Conservation (phyloP, 371 early-diverging fungal genomes). For the Batkoa obscura region DNA sequence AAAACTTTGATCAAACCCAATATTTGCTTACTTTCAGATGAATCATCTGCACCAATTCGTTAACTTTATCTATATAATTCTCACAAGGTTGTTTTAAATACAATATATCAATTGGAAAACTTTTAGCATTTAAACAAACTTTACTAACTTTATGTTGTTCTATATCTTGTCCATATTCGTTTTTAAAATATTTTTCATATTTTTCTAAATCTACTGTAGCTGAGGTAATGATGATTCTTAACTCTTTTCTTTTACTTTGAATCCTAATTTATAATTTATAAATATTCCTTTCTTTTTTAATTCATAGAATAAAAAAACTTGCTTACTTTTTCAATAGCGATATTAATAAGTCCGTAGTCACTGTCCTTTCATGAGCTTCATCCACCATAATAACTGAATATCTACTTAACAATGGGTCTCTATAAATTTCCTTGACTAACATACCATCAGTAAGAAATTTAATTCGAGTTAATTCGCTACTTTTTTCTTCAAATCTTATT, state of each 20-base stretch:
- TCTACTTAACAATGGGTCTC: conserved; percentile 48
- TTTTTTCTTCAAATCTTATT: conserved; percentile 57
- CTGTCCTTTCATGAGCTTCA: conserved; percentile 82
- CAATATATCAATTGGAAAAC: conserved; percentile 44
- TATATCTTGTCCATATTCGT: no score
- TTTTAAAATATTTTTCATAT: conserved; percentile 38
- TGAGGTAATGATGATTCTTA: conserved; percentile 53
- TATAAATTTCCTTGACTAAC: conserved; percentile 53
- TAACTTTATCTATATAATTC: conserved; percentile 36
- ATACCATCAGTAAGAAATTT: conserved; percentile 88
- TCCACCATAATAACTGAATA: conserved; percentile 81
- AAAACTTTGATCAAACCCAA: no score
- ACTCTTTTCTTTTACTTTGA: conserved; percentile 33
- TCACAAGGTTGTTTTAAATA: conserved; percentile 29
- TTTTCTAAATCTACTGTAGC: conserved; percentile 54
- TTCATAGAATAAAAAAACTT: background rate
- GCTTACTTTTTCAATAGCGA: conserved; percentile 52
- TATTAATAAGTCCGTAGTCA: conserved; percentile 70
- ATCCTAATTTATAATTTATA: conserved; percentile 17
- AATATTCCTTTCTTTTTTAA: no score
- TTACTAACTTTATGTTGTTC: conserved; percentile 9
- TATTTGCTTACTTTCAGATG: conserved; percentile 23
- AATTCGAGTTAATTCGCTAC: conserved; percentile 36
- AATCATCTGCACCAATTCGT: conserved; percentile 42
- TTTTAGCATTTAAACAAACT: background rate